Conservation (phyloP, 768 basidiomycete genomes). For the Russula olivacea region DNA sequence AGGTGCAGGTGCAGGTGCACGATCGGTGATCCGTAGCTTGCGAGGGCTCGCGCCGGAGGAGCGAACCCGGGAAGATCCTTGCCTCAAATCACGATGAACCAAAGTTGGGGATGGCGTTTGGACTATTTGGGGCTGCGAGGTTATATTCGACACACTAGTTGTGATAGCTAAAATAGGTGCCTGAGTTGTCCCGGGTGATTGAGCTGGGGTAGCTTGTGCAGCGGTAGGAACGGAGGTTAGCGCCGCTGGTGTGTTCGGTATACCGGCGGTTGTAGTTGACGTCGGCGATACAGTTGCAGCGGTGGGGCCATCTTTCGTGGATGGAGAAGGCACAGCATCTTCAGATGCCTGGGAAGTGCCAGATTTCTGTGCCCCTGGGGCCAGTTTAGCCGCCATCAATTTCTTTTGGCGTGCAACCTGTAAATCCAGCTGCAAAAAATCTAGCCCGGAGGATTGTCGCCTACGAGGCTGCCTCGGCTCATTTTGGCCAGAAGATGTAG, state of each 20-base stretch:
- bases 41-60: background rate
- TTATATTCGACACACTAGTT: background rate
- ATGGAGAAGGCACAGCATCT: background rate
- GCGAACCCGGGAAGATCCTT: background rate
- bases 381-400: background rate
- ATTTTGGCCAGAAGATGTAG: background rate
- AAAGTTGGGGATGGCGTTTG: background rate
- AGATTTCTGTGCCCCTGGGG: background rate
- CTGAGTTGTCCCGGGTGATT: background rate
- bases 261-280: background rate
- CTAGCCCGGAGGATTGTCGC: conserved; percentile 15
- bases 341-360: background rate
- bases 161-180: background rate
- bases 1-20: conserved; percentile 9
- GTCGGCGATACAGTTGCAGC: background rate
- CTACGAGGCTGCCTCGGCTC: background rate
- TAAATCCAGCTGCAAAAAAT: conserved; percentile 18
- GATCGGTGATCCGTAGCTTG: conserved; percentile 13
- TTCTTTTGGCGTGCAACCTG: conserved; percentile 15
- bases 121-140: background rate
- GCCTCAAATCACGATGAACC: conserved; percentile 12
- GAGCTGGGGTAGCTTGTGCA: background rate
- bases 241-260: background rate
- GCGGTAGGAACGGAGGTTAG: background rate
- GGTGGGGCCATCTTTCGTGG: background rate